Evolutionary conservation across 2,329 filamentous ascomycete genomes (phyloP), one percentile per base, ranked within the genome.

Genomic region (Arthrinium phaeospermum): DNA sequence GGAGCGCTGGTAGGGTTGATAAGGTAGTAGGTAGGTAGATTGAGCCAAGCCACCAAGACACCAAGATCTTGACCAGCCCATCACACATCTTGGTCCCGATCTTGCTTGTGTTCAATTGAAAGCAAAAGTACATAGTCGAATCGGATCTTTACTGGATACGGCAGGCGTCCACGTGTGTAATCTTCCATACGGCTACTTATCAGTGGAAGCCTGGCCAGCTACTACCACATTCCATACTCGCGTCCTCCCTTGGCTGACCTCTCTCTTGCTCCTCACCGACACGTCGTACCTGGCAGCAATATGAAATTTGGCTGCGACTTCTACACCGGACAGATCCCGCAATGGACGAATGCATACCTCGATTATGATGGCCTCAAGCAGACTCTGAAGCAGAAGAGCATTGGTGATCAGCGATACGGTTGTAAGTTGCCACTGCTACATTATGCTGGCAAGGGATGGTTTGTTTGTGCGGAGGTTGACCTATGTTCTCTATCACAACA

Each of bases 261-360:
- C 57, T 47, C 13, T 10, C 41, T 68, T 13, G 27, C 27, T 68
- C 41, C 67, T 68, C 67, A 46, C 45, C 67, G 45, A 68, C 41
- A 49, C 67, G 27, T 67, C 64, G 13, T 34, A 44, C 24, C 37
- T 22, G 67, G 19, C 64, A 70, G 44, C 71, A 73, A 69, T 37
- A 73, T 73, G 72, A 72, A 69, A 72, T 73, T 73, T 68, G 72
- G 72, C 19, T 68, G 68, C 67, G 70, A 71, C 41, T 73, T 70
- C 34, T 68, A 61, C 51, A 46, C 34, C 16, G 64, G 47, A 41
- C 72, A 73, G 68, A 49, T 46, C 46, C 70, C 70, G 24, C 57
- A 64, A 51, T 73, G 72, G 72, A 64, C 71, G 41, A 64, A 73
- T 37, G 70, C 72, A 68, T 73, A 73, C 34, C 71, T 73, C 49